Conservation (phyloP, 2,329 filamentous ascomycete species). For the Exophiala xenobiotica region DNA sequence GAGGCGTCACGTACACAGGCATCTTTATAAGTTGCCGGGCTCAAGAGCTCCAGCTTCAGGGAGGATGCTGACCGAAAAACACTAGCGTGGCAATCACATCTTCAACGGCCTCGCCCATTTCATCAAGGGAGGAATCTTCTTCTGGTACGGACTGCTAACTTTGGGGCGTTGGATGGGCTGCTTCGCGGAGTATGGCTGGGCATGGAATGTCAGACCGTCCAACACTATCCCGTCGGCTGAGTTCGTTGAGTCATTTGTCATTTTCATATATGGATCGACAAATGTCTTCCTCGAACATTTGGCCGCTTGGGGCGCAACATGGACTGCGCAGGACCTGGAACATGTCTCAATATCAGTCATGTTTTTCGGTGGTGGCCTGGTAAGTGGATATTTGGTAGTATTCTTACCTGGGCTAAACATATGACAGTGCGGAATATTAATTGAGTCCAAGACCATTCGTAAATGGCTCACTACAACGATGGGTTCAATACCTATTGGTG, state of each 20-base stretch:
- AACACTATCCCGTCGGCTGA: slow-evolving; percentile 69
- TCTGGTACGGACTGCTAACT: slow-evolving; percentile 86
- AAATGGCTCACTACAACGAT: no score
- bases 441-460: slow-evolving; percentile 72
- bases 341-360: slow-evolving; percentile 90
- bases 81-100: slow-evolving; percentile 53
- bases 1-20: slow-evolving; percentile 73
- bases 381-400: slow-evolving; percentile 40
- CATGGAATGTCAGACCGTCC: slow-evolving; percentile 81
- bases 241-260: slow-evolving; percentile 84
- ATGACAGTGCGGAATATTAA: slow-evolving; percentile 71
- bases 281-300: slow-evolving; percentile 94
- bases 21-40: slow-evolving; percentile 72
- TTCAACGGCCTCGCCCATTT: slow-evolving; percentile 90
- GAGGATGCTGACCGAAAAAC: not conserved
- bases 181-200: slow-evolving; percentile 89
- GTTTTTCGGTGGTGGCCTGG: slow-evolving; percentile 88
- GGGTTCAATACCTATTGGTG: no score
- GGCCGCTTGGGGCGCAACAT: slow-evolving; percentile 66
- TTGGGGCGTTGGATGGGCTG: slow-evolving; percentile 87
- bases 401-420: not conserved
- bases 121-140: slow-evolving; percentile 92
- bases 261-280: slow-evolving; percentile 82
- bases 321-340: slow-evolving; percentile 79
- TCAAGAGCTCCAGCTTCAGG: not conserved